phyloP scores from a whole-genome alignment of 2,329 filamentous ascomycete genomes.

The Myriosclerotinia curreyana region DNA sequence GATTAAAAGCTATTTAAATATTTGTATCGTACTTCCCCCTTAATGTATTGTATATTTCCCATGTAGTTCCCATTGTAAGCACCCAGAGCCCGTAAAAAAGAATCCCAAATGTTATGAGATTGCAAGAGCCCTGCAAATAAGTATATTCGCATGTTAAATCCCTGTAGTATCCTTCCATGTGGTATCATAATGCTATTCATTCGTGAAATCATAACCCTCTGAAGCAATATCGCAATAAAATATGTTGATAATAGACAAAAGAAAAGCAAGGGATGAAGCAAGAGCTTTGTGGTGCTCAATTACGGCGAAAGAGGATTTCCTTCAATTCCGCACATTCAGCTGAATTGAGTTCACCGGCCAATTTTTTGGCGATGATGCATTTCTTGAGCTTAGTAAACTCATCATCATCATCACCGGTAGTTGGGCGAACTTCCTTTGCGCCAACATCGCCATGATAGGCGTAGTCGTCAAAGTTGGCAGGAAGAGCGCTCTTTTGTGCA shows the following conservation, averaged over 20 bases:
- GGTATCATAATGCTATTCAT: neutral
- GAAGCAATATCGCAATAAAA: neutral
- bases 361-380: neutral
- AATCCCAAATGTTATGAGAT: conserved; percentile 3
- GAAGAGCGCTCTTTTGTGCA: conserved; percentile 33
- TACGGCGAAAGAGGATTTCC: neutral
- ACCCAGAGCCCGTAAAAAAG: conserved; percentile 9
- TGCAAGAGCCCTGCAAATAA: conserved; percentile 7
- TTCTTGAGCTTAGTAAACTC: conserved; percentile 3
- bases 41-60: conserved; percentile 6
- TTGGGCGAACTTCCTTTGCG: neutral
- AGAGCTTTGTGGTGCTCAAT: neutral
- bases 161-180: conserved; percentile 1
- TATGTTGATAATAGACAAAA: neutral
- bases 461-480: conserved; percentile 35
- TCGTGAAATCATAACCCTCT: neutral
- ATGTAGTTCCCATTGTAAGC: neutral
- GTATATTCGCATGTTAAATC: neutral
- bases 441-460: conserved; percentile 38
- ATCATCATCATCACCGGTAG: neutral
- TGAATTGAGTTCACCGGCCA: neutral
- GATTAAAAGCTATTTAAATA: conserved; percentile 12
- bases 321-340: neutral
- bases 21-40: neutral
- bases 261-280: neutral